A percentile compares a stretch with the other conserved stretches of the same genome.
Conservation (phyloP, 2,329 filamentous ascomycete genomes). For the Botrytis galanthina region DNA sequence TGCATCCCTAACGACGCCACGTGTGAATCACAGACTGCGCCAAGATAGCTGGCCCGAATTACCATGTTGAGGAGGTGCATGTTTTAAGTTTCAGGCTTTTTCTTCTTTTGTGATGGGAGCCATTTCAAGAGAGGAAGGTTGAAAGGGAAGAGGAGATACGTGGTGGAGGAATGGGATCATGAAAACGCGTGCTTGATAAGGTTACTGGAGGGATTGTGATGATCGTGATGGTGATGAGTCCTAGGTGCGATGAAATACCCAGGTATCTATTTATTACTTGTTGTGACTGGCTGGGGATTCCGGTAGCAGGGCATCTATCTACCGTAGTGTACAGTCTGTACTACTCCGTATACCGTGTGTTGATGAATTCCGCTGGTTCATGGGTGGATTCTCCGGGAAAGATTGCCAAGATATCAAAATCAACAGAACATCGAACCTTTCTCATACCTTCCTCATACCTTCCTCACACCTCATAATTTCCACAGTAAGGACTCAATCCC, state of each 20-base stretch:
- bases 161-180: not conserved
- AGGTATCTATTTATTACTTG: not conserved
- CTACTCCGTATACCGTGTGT: too few relatives aligned
- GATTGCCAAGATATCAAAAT: not conserved
- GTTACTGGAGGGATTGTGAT: not conserved
- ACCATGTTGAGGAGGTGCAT: not conserved
- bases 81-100: not conserved
- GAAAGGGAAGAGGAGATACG: not conserved
- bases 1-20: not conserved
- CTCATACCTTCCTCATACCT: not conserved
- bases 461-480: not conserved
- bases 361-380: not conserved
- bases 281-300: not conserved
- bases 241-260: accelerated
- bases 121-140: constrained; percentile 2
- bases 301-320: not conserved
- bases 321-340: not conserved
- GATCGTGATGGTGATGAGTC: not conserved
- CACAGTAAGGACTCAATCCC: not conserved
- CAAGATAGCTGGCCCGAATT: not conserved
- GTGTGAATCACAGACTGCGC: not conserved
- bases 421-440: too few relatives aligned
- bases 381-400: not conserved
- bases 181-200: not conserved
- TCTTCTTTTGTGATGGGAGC: not conserved